Evolutionary conservation across 2,329 filamentous ascomycete genomes (phyloP).

Genomic region (Drechslerella coelobrocha): DNA sequence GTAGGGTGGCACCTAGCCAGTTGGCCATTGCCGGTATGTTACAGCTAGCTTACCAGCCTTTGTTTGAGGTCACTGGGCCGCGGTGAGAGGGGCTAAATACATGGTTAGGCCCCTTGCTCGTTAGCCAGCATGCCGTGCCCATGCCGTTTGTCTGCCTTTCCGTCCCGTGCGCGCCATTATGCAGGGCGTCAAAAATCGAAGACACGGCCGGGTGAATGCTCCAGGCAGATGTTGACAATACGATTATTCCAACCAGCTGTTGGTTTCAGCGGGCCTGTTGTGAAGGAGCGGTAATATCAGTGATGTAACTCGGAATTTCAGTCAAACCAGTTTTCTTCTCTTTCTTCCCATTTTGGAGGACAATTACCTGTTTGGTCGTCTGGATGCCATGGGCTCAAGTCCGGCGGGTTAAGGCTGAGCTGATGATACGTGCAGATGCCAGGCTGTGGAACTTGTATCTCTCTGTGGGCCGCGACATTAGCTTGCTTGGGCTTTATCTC

Average conservation of each 20-base stretch:
- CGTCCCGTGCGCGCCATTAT: slow-evolving; percentile 6
- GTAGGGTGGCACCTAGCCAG: background rate
- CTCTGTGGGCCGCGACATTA: slow-evolving; percentile 2
- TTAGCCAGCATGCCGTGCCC: background rate
- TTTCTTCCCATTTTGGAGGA: no score
- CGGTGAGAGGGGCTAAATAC: slow-evolving; percentile 9
- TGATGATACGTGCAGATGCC: background rate
- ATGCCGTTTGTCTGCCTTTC: slow-evolving; percentile 9
- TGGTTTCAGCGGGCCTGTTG: background rate
- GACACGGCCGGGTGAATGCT: background rate
- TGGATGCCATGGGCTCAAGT: slow-evolving; percentile 1
- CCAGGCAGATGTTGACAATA: background rate
- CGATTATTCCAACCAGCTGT: background rate
- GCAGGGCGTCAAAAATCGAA: slow-evolving; percentile 1
- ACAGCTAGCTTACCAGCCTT: slow-evolving; percentile 3
- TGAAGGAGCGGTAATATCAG: background rate
- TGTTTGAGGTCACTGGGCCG: slow-evolving; percentile 6
- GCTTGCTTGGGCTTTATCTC: background rate
- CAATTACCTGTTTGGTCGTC: background rate
- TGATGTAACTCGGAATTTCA: no score
- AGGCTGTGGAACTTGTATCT: slow-evolving; percentile 3
- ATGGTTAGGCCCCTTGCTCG: background rate
- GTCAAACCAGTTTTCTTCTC: background rate
- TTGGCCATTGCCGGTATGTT: background rate
- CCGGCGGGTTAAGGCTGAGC: slow-evolving; percentile 4